Conservation (phyloP, 139 green algal genomes). For the Micromonas pusilla region DNA sequence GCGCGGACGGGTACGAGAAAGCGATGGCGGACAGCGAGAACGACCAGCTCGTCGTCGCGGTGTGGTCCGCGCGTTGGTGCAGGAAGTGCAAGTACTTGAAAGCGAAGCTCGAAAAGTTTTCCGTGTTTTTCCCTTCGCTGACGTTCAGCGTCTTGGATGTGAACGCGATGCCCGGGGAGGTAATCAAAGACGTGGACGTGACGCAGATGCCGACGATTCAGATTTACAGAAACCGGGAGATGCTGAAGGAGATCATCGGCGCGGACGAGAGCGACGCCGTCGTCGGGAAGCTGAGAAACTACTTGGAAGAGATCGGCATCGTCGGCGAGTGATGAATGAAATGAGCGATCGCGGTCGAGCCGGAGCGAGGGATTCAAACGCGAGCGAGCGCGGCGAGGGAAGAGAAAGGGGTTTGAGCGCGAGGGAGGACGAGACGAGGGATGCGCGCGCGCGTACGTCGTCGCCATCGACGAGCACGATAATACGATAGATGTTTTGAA, state of each 20-base stretch:
- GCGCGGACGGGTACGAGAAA: neutral
- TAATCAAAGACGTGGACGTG: neutral
- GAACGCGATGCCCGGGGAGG: neutral
- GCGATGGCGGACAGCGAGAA: neutral
- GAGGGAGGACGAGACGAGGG: no score
- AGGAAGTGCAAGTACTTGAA: conserved; percentile 12
- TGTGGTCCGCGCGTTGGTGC: conserved; percentile 13
- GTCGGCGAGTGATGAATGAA: no score
- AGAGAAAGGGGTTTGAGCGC: no score
- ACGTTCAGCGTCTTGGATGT: conserved; percentile 5
- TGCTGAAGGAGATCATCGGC: conserved; percentile 3
- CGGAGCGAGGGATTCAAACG: no score
- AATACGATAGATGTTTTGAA: no score
- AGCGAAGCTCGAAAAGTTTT: conserved; percentile 13
- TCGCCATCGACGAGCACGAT: no score
- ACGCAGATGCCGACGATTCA: conserved; percentile 20
- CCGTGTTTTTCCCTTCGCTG: neutral
- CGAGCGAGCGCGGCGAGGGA: no score
- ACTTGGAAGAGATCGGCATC: neutral
- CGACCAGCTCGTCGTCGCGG: neutral
- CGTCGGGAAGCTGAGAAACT: neutral
- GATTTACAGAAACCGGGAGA: conserved; percentile 12
- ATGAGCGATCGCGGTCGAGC: no score
- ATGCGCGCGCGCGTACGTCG: no score
- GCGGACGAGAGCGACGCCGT: neutral